Conservation (phyloP, 192 early-diverging fungal genomes). For the Coemansia sp. region DNA sequence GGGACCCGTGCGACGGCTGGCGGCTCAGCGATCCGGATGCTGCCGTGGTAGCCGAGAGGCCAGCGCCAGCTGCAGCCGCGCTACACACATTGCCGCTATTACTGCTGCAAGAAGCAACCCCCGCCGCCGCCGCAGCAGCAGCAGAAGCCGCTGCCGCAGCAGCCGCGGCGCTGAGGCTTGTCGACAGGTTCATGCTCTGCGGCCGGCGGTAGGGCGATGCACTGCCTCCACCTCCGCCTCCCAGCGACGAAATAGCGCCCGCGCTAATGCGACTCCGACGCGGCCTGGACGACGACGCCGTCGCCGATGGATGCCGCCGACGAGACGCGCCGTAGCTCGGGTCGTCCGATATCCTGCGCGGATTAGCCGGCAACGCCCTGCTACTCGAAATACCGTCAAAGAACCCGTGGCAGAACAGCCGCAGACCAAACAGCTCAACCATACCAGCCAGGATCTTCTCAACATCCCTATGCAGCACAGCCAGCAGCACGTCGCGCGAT, state of each 20-base stretch:
- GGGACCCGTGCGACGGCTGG: neutral
- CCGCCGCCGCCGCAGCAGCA: neutral
- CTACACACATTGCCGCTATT: too few species aligned
- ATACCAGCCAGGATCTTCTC: constrained; percentile 39
- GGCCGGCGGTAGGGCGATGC: constrained; percentile 29
- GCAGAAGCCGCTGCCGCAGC: constrained; percentile 4
- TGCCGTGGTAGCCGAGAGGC: neutral
- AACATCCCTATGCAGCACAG: constrained; percentile 16
- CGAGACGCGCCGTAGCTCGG: constrained; percentile 9
- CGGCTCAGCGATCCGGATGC: constrained; percentile 3
- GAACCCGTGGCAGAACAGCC: constrained; percentile 37
- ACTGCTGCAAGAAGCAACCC: neutral
- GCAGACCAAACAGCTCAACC: constrained; percentile 51
- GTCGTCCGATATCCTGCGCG: constrained; percentile 26
- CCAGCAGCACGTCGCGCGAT: constrained; percentile 13
- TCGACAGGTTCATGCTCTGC: constrained; percentile 10
- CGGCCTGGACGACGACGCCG: constrained; percentile 11
- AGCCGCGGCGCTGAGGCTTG: neutral
- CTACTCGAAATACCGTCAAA: constrained; percentile 25
- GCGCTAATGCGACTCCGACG: constrained; percentile 23
- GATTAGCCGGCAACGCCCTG: neutral
- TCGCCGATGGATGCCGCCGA: too few species aligned
- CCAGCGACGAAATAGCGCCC: constrained; percentile 11
- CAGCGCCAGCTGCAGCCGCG: neutral
- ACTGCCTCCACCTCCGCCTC: neutral